Evolutionary conservation across 1,284 basidiomycete genomes (phyloP).

Genomic region (Gomphus sp.): DNA sequence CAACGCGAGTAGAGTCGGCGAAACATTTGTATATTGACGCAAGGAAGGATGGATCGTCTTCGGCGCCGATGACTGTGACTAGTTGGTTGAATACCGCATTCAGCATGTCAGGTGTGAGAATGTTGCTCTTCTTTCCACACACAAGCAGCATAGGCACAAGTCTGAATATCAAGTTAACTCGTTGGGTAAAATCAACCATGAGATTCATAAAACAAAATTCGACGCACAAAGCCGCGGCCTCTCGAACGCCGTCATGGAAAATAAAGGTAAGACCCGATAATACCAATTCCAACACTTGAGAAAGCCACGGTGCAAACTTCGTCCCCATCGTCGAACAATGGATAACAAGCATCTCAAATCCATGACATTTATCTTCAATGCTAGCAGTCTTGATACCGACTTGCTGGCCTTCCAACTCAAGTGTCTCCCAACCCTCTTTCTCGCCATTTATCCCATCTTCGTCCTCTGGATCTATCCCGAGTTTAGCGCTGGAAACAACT

Average conservation of each 20-base stretch:
- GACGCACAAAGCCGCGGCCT: constrained; percentile 64
- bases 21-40: constrained; percentile 72
- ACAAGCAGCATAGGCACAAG: constrained; percentile 63
- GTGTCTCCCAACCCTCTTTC: constrained; percentile 68
- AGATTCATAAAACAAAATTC: neutral
- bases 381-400: constrained; percentile 72
- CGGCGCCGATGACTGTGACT: constrained; percentile 54
- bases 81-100: constrained; percentile 60
- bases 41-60: constrained; percentile 66
- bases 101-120: constrained; percentile 63
- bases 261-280: constrained; percentile 64
- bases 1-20: constrained; percentile 53
- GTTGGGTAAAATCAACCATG: neutral
- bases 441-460: constrained; percentile 33
- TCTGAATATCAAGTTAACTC: too few relatives aligned
- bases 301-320: constrained; percentile 65
- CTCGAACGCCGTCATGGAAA: constrained; percentile 77
- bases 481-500: neutral
- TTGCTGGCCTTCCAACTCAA: constrained; percentile 64
- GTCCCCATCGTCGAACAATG: constrained; percentile 65
- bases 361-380: constrained; percentile 81
- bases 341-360: constrained; percentile 76
- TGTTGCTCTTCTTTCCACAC: constrained; percentile 63
- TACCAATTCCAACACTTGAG: constrained; percentile 61
- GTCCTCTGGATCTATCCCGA: constrained; percentile 41